Evolutionary conservation across 257 asterid genomes (phyloP), one percentile per base, ranked within the genome.

Genomic region (Ehretia macrophylla): DNA sequence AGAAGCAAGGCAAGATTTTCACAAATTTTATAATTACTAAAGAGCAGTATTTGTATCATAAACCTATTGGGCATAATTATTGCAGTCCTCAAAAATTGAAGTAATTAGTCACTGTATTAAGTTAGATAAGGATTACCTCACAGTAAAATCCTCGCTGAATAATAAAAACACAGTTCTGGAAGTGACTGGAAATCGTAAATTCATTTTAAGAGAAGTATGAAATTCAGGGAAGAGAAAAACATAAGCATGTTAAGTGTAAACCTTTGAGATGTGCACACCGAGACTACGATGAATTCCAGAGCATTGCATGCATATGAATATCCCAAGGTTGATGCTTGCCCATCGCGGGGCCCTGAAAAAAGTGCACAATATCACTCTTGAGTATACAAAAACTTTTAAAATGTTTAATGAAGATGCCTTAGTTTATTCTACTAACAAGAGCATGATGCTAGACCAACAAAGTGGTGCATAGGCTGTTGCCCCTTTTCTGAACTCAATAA

Each of bases 181-280:
- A 42, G 11, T 42, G 47, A 14, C 47, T 42, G 47, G 16, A 42
- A 42, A 42, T 42, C 1, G 47, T 14, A 14, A 10, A 42, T 2
- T 1, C 11, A 10, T 42, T 42, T 10, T 1, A 42, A 42, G 47
- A 42, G 47, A 42, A 42, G 16, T 10, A 42, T 14, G 47, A 42
- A 14, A 10, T 42, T 42, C 47, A 42, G 11, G 37, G 45, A 13
- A 44, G 21, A 64, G 16, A 51, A 59, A 42, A 37, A n/a, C 17
- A 21, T 8, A 59, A 42, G 47, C 47, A 55, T 20, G 50, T 11
- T 47, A 51, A 21, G 42, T 46, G 45, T 14, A 62, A 59, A 91
- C 98, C 97, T 88, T 86, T 16, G 97, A 92, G 67, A 92, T 80
- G 78, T 88, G 99, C 19, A 86, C 95, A 60, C 99, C 99, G 20